Percentiles rank a stretch among this genome's conserved stretches.
These are phyloP conservation scores for Linum usitatissimum DNA, from an alignment of 345 rosid genomes.

Conservation along the genomic window DNA sequence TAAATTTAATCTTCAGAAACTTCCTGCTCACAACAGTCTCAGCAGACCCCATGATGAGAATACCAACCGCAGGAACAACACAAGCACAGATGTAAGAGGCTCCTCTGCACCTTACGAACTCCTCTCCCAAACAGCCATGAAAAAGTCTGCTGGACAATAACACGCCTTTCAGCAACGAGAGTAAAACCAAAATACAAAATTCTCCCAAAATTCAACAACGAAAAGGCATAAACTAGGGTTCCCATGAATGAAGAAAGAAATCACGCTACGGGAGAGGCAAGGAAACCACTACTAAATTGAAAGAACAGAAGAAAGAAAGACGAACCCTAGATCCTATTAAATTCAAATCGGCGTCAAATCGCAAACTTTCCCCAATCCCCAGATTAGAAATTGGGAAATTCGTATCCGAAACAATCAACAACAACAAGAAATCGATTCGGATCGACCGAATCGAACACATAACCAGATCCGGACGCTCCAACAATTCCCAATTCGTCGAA, in stretches of 20 bases:
- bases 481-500: no score
- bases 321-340: no score
- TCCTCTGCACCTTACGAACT: neutral
- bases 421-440: no score
- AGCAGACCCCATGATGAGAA: constrained; percentile 29
- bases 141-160: constrained; percentile 4
- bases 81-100: neutral
- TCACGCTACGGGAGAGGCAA: neutral
- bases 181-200: neutral
- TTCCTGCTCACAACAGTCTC: constrained; percentile 29
- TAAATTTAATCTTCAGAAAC: constrained; percentile 49
- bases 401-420: no score
- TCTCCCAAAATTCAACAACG: neutral
- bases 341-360: no score
- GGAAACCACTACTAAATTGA: neutral
- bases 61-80: constrained; percentile 10
- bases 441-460: neutral
- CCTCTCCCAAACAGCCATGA: constrained; percentile 1
- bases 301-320: no score
- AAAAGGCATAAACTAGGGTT: neutral
- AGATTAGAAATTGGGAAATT: no score
- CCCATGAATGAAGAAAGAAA: neutral
- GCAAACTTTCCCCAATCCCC: no score
- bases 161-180: constrained; percentile 8
- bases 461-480: no score